Conservation (phyloP, 306 rosid genomes). For the Glycine soja region DNA sequence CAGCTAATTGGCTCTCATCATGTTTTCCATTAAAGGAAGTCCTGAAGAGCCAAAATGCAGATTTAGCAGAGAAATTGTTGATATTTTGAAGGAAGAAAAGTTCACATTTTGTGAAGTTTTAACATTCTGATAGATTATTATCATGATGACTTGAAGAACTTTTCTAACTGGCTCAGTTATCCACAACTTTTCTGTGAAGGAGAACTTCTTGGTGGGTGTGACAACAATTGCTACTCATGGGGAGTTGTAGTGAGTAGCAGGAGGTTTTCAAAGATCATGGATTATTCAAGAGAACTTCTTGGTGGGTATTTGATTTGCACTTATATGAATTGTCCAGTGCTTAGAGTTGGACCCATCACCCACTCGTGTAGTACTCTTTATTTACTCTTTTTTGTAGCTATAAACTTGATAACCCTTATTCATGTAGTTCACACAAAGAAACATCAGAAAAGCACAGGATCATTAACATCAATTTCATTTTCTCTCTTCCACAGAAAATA, state of each 20-base stretch:
- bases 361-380: background rate
- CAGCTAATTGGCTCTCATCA: too few species aligned
- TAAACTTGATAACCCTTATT: slow-evolving; percentile 15
- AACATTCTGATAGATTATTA: too few species aligned
- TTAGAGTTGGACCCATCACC: slow-evolving; percentile 50
- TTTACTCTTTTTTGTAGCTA: slow-evolving; percentile 19
- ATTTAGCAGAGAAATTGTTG: too few species aligned
- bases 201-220: background rate
- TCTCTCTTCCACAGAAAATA: slow-evolving; percentile 11
- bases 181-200: background rate
- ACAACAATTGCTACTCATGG: background rate
- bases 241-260: background rate
- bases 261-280: background rate
- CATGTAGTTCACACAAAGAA: slow-evolving; percentile 39
- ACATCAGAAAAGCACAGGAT: slow-evolving; percentile 35
- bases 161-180: too few species aligned
- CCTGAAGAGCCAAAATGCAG: too few species aligned
- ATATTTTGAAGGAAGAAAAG: too few species aligned
- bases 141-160: too few species aligned
- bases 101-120: too few species aligned
- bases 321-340: slow-evolving; percentile 42
- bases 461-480: slow-evolving; percentile 11
- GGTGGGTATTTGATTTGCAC: slow-evolving; percentile 43
- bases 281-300: too few species aligned
- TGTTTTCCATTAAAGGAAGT: too few species aligned